phyloP scores from a whole-genome alignment of 2,329 filamentous ascomycete genomes.

The Apiospora sp. region DNA sequence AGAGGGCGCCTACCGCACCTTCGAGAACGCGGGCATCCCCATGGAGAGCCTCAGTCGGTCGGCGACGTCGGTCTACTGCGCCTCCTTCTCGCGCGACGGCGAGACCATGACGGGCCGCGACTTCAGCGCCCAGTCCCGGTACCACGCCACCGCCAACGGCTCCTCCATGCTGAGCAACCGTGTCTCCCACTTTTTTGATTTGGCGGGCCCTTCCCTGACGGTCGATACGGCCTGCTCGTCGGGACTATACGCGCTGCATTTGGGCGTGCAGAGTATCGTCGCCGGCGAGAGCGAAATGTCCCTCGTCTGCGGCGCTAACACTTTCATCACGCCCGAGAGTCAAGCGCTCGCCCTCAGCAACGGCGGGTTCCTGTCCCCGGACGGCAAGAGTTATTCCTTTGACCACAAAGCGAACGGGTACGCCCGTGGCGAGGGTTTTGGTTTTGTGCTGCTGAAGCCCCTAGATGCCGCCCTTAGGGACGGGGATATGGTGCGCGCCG shows the following conservation, averaged over 20 bases:
- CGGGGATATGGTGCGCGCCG: constrained; percentile 44
- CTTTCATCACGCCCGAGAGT: constrained; percentile 21
- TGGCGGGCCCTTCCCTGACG: constrained; percentile 49
- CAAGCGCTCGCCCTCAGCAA: constrained; percentile 20
- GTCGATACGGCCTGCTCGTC: constrained; percentile 58
- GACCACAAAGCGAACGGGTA: constrained; percentile 28
- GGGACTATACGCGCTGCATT: constrained; percentile 45
- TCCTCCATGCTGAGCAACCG: constrained; percentile 44
- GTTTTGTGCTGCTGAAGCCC: constrained; percentile 56
- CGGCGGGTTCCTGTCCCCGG: constrained; percentile 43
- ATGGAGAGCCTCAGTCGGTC: constrained; percentile 27
- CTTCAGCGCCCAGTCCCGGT: constrained; percentile 27
- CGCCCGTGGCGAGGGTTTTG: constrained; percentile 58
- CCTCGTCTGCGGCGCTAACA: constrained; percentile 22
- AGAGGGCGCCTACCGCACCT: constrained; percentile 24
- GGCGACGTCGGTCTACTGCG: constrained; percentile 29
- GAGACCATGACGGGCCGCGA: constrained; percentile 30
- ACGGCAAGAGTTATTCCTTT: constrained; percentile 26
- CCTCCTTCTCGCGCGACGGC: constrained; percentile 24
- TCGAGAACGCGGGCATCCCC: constrained; percentile 27
- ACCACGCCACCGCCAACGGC: constrained; percentile 38
- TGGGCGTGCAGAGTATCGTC: constrained; percentile 40
- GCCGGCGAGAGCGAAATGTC: constrained; percentile 34
- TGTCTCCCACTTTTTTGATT: constrained; percentile 45
- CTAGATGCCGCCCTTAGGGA: constrained; percentile 52